Evolutionary conservation across 352 stramenopile genomes (phyloP).

Genomic region (Phytophthora litchii): DNA sequence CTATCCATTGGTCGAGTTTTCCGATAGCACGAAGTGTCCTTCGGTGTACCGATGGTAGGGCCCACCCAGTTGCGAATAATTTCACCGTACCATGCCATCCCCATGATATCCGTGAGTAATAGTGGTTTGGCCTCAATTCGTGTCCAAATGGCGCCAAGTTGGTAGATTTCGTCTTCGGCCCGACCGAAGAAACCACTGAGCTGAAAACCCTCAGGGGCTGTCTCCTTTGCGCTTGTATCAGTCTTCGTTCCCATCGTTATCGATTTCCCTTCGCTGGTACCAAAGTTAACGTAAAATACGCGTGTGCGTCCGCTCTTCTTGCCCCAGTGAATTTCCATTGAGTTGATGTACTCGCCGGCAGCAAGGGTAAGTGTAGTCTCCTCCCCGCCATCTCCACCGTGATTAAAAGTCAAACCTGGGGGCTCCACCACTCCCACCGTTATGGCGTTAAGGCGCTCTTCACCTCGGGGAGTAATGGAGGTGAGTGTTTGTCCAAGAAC

Average conservation of each 20-base stretch:
- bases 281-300: conserved; percentile 35
- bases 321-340: conserved; percentile 47
- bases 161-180: conserved; percentile 10
- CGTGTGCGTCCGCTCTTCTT: conserved; percentile 44
- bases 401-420: conserved; percentile 31
- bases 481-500: conserved; percentile 26
- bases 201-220: conserved; percentile 22
- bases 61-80: conserved; percentile 23
- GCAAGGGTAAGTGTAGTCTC: conserved; percentile 38
- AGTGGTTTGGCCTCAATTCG: conserved; percentile 9
- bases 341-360: conserved; percentile 44
- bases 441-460: conserved; percentile 42
- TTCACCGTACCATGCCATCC: neutral
- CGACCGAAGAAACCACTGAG: conserved; percentile 32
- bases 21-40: conserved; percentile 50
- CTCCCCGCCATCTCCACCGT: conserved; percentile 41
- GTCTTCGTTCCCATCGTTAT: conserved; percentile 16
- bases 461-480: conserved; percentile 40
- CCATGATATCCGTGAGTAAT: conserved; percentile 3
- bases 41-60: conserved; percentile 9
- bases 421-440: conserved; percentile 32
- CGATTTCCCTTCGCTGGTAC: conserved; percentile 15
- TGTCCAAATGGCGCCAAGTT: conserved; percentile 32
- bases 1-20: conserved; percentile 33
- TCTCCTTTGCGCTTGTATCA: conserved; percentile 1